Evolutionary conservation across 116 monocot genomes (phyloP).

Genomic region (Phalaenopsis hybrid): DNA sequence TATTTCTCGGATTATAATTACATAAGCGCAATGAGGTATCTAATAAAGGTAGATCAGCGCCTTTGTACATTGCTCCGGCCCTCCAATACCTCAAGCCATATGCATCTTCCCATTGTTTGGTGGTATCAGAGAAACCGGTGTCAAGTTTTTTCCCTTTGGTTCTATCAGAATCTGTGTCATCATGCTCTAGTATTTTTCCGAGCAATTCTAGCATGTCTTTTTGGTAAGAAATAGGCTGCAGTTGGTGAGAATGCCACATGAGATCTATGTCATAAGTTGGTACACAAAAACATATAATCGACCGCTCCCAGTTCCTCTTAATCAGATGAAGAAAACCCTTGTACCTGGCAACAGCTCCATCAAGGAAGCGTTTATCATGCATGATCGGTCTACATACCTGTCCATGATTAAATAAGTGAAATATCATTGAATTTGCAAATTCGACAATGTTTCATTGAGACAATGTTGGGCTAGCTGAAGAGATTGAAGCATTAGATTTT

Average conservation of each 20-base stretch:
- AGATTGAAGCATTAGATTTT: no score
- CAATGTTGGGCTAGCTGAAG: no score
- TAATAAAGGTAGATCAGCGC: constrained; percentile 44
- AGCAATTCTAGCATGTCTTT: constrained; percentile 56
- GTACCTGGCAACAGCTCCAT: constrained; percentile 63
- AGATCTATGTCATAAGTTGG: constrained; percentile 94
- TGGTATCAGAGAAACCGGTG: constrained; percentile 68
- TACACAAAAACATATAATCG: constrained; percentile 53
- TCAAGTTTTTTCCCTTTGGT: constrained; percentile 76
- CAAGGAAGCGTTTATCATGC: constrained; percentile 45
- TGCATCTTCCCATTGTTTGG: constrained; percentile 59
- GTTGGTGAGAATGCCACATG: constrained; percentile 96
- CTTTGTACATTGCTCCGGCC: constrained; percentile 77
- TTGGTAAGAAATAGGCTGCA: constrained; percentile 68
- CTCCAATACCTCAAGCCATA: constrained; percentile 87
- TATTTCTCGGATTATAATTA: not conserved
- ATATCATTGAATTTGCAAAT: not conserved
- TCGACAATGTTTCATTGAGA: not conserved
- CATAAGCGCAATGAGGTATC: constrained; percentile 12
- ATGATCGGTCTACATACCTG: constrained; percentile 73
- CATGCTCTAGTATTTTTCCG: constrained; percentile 79
- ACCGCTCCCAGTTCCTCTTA: constrained; percentile 60
- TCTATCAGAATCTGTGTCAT: constrained; percentile 86
- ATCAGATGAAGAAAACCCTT: constrained; percentile 82
- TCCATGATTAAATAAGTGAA: constrained; percentile 1